Conservation (phyloP, 768 basidiomycete species). For the Lactarius vividus region DNA sequence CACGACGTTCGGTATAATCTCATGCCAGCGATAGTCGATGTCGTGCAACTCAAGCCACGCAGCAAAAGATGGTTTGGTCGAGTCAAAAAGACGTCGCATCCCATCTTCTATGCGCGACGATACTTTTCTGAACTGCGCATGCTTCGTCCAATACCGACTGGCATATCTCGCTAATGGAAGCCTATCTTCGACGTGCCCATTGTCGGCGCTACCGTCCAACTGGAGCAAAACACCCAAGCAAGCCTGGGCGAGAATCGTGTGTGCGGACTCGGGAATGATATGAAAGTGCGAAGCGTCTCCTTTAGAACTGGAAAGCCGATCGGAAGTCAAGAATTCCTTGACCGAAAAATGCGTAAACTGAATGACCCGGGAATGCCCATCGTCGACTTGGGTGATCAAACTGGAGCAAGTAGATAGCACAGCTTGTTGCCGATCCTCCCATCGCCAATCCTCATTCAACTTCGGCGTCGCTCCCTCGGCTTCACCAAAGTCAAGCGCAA, state of each 20-base stretch:
- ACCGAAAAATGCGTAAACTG: background rate
- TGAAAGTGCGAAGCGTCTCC: background rate
- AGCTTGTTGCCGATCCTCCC: background rate
- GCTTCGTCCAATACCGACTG: background rate
- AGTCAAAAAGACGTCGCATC: background rate
- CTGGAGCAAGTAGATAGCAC: background rate
- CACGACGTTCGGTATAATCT: rapidly evolving
- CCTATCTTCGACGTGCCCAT: background rate
- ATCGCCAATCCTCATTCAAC: background rate
- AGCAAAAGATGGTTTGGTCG: background rate
- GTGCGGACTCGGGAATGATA: background rate
- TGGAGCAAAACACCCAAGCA: background rate
- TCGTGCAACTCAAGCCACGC: background rate
- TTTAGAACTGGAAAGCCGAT: background rate
- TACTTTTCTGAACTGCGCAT: background rate
- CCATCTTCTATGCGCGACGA: background rate
- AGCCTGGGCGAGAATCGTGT: background rate
- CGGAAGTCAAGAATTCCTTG: background rate
- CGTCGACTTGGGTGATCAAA: background rate
- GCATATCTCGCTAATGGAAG: background rate
- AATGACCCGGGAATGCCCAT: background rate
- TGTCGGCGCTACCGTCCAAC: background rate
- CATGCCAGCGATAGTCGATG: background rate
- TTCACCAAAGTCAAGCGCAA: background rate
- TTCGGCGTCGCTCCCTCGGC: background rate